phyloP scores from a whole-genome alignment of 805 yeast genomes.

The Candida nitratophila region DNA sequence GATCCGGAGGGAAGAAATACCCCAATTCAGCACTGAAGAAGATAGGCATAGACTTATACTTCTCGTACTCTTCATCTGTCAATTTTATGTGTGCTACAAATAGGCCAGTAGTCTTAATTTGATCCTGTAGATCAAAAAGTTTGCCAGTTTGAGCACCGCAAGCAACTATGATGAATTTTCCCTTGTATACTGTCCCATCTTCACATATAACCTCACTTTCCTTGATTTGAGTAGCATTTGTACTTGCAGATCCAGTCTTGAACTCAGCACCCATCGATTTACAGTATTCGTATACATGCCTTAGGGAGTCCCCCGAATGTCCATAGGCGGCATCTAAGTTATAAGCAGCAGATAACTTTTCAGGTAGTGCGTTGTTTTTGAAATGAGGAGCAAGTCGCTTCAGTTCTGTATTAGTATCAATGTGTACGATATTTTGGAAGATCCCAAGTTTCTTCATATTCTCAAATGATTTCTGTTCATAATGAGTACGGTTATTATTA shows the following conservation, averaged over 20 bases:
- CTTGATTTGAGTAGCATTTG: slow-evolving; percentile 4
- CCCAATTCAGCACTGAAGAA: slow-evolving; percentile 39
- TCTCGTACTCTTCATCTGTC: slow-evolving; percentile 28
- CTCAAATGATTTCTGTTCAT: slow-evolving; percentile 18
- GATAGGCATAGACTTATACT: slow-evolving; percentile 33
- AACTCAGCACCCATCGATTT: slow-evolving; percentile 13
- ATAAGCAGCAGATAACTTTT: slow-evolving; percentile 5
- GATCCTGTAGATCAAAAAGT: slow-evolving; percentile 24
- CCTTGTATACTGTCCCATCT: slow-evolving; percentile 20
- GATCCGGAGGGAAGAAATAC: slow-evolving; percentile 44
- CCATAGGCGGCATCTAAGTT: slow-evolving; percentile 26
- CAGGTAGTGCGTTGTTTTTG: slow-evolving; percentile 10
- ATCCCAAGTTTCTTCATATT: slow-evolving; percentile 18
- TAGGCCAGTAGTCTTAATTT: slow-evolving; percentile 32
- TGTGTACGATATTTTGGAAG: slow-evolving; percentile 14
- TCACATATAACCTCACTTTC: slow-evolving; percentile 13
- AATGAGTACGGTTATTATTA: slow-evolving; percentile 16
- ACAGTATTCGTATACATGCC: slow-evolving; percentile 12
- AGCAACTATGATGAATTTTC: slow-evolving; percentile 28
- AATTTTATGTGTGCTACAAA: slow-evolving; percentile 33
- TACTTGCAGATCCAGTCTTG: slow-evolving; percentile 1
- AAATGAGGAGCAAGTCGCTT: slow-evolving; percentile 15
- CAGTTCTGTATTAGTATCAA: slow-evolving; percentile 12
- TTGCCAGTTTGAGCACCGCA: slow-evolving; percentile 35
- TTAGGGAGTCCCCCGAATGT: slow-evolving; percentile 21